These are phyloP conservation scores for Aspergillus alliaceus DNA, from an alignment of 2,329 filamentous ascomycete species.

Conservation along the genomic window DNA sequence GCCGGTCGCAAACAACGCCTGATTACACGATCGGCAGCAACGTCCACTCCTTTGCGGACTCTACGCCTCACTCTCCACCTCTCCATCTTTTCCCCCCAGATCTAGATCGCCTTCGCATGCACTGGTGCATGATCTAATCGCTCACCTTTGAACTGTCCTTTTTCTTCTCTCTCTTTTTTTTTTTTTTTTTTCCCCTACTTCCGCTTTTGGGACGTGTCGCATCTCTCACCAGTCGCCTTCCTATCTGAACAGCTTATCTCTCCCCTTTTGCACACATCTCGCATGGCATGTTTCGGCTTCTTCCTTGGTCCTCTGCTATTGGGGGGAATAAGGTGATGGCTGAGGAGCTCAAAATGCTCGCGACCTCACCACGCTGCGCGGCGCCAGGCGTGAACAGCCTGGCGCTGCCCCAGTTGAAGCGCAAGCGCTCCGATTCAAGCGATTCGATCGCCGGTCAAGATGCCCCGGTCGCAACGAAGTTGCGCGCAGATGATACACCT, in stretches of 20 bases:
- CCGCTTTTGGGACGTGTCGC: conserved; percentile 11
- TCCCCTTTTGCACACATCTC: conserved; percentile 27
- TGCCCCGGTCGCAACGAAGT: conserved; percentile 30
- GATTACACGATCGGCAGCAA: conserved; percentile 17
- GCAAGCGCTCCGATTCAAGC: conserved; percentile 56
- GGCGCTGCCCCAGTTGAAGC: conserved; percentile 54
- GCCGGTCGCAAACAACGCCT: conserved; percentile 20
- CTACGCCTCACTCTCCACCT: conserved; percentile 11
- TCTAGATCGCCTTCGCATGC: conserved; percentile 26
- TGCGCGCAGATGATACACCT: conserved; percentile 31
- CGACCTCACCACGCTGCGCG: conserved; percentile 36
- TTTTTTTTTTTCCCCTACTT: background rate
- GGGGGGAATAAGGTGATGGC: conserved; percentile 48
- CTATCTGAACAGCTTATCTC: conserved; percentile 3
- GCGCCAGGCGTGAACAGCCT: conserved; percentile 29
- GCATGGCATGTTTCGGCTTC: conserved; percentile 52
- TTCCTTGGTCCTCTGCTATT: conserved; percentile 47
- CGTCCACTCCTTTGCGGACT: conserved; percentile 14
- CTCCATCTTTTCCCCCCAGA: conserved; percentile 11
- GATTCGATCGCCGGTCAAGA: conserved; percentile 34
- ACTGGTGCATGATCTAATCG: conserved; percentile 16
- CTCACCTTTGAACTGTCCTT: conserved; percentile 6
- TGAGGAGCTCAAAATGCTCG: conserved; percentile 46
- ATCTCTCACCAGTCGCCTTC: conserved; percentile 11
- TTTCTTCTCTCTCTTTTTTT: conserved; percentile 1